Evolutionary conservation across 495 filamentous ascomycete genomes (phyloP).

Genomic region (Articulospora tetracladia): DNA sequence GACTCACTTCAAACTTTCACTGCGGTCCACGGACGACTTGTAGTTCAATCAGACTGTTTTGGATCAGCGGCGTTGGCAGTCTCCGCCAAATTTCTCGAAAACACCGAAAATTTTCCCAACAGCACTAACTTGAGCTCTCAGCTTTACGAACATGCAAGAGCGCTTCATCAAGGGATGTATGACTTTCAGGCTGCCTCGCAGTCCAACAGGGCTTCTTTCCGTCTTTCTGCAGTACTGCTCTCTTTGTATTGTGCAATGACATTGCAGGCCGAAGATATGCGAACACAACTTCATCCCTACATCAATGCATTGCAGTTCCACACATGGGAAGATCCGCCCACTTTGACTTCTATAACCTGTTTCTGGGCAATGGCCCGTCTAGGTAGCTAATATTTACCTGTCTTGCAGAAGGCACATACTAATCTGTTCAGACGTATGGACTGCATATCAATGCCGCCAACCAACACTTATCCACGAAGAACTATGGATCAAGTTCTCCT

Average conservation of each 20-base stretch:
- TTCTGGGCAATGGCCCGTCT: not conserved
- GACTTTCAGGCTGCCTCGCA: not conserved
- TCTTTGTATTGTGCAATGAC: not conserved
- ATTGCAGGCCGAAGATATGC: not conserved
- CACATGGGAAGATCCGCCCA: too few relatives aligned
- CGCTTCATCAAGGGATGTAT: not conserved
- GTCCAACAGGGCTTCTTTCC: not conserved
- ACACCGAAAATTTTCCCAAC: not conserved
- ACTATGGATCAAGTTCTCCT: not conserved
- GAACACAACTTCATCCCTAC: not conserved
- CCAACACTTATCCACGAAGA: not conserved
- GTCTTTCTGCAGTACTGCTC: not conserved
- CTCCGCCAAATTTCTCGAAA: not conserved
- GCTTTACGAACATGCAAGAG: not conserved
- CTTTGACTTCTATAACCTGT: too few relatives aligned
- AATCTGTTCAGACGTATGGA: not conserved
- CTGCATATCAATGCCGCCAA: not conserved
- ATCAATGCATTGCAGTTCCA: too few relatives aligned
- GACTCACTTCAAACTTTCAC: not conserved
- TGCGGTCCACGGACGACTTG: not conserved
- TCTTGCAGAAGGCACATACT: not conserved
- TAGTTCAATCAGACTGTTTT: not conserved
- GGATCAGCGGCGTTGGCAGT: not conserved
- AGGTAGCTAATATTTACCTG: not conserved
- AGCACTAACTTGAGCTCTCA: not conserved